A percentile compares a stretch with the other conserved stretches of the same genome.
phyloP scores from a whole-genome alignment of 306 rosid genomes.

The Ziziphus jujuba region DNA sequence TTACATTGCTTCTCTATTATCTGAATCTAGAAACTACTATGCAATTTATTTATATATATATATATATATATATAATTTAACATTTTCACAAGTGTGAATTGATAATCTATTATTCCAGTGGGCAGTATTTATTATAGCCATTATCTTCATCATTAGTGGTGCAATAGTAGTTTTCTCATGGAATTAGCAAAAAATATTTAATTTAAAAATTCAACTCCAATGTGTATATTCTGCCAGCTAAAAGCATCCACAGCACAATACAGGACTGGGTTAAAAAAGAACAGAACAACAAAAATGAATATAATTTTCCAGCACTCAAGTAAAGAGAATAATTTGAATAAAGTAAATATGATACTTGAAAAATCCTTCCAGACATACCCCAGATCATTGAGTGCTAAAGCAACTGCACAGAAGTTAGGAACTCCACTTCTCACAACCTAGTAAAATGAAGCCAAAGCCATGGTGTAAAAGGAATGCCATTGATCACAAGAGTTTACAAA shows the following conservation, averaged over 20 bases:
- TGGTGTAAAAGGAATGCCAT: neutral
- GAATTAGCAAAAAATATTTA: too few species aligned
- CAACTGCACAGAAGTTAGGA: conserved; percentile 93
- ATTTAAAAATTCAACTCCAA: too few species aligned
- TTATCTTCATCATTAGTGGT: too few species aligned
- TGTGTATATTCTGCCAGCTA: neutral
- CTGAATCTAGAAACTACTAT: too few species aligned
- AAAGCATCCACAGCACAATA: neutral
- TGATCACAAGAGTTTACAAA: neutral
- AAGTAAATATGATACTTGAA: conserved; percentile 6
- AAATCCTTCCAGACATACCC: conserved; percentile 59
- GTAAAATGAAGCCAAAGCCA: conserved; percentile 26
- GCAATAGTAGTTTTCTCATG: too few species aligned
- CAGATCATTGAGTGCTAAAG: conserved; percentile 81
- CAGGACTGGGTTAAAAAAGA: neutral
- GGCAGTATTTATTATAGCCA: too few species aligned
- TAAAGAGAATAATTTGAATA: neutral
- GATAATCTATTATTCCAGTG: too few species aligned
- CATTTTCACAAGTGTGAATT: too few species aligned
- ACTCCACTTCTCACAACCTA: conserved; percentile 95
- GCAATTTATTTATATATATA: too few species aligned
- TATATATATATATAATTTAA: too few species aligned
- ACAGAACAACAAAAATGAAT: neutral
- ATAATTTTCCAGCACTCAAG: neutral
- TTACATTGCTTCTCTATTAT: too few species aligned